These are phyloP conservation scores for Caryopteris hybrid DNA, from an alignment of 305 asterid species.

Conservation along the genomic window DNA sequence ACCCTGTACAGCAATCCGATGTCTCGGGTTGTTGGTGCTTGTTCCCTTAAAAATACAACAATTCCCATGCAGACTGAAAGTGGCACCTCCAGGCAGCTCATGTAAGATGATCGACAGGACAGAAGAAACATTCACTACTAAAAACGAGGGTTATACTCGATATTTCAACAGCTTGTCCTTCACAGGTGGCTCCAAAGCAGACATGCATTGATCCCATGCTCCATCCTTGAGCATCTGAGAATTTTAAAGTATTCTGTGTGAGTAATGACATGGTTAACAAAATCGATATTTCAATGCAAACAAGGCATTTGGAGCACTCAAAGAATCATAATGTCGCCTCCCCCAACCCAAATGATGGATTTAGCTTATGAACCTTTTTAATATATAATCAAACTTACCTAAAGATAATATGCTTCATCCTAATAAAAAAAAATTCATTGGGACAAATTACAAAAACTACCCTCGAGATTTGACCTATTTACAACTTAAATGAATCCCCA, in stretches of 20 bases:
- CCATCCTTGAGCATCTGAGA: constrained; percentile 78
- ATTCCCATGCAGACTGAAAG: constrained; percentile 24
- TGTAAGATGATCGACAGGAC: constrained; percentile 19
- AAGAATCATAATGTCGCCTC: neutral
- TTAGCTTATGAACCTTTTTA: too few species aligned
- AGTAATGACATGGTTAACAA: neutral
- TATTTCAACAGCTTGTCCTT: constrained; percentile 57
- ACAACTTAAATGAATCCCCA: too few species aligned
- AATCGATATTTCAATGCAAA: neutral
- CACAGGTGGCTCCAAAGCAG: constrained; percentile 69
- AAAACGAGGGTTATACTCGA: constrained; percentile 33
- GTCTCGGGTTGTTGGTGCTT: constrained; percentile 26
- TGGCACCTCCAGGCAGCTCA: constrained; percentile 23
- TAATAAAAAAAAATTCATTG: neutral
- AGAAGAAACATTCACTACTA: constrained; percentile 19
- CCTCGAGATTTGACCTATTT: too few species aligned
- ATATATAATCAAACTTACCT: neutral
- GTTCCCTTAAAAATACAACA: constrained; percentile 23
- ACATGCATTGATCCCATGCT: constrained; percentile 88
- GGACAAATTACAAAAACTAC: too few species aligned
- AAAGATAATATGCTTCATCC: neutral
- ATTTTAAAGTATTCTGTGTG: neutral
- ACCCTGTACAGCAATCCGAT: constrained; percentile 40
- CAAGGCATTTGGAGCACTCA: neutral
- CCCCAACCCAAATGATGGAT: too few species aligned